Evolutionary conservation across 2,329 filamentous ascomycete species (phyloP), one percentile per base, ranked within the genome.

Genomic region (Biscogniauxia sp.): DNA sequence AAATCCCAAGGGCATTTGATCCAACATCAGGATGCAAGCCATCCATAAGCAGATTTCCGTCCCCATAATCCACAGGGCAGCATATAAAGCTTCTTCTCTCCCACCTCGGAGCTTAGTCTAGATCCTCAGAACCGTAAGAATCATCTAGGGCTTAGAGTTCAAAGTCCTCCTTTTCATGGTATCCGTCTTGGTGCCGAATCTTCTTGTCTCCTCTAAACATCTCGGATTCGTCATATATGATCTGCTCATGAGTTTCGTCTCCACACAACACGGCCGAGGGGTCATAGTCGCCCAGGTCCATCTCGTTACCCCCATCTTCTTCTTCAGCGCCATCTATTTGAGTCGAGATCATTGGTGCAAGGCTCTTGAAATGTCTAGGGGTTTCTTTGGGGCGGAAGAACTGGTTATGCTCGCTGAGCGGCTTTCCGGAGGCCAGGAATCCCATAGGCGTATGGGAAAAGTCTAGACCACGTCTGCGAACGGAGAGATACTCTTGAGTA

Each of bases 361-460:
- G 58, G 5, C 50, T 52, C 8, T 58, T 58, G 41, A 45, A 13
- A 25, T 55, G 58, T 25, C 49, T 57, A 5, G 41, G 19, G 4
- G 60, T 23, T 13, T 66, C 61, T 9, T 28, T 59, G 13, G 53
- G 37, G 19, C 64, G 64, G 68, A 88, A 87, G 72, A 88, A 87
- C 0, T 80, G 73, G 56, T 87, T 84, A 13, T 75, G 75, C 4
- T 71, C 68, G 0, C 72, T 72, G 0, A 88, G 73, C 0, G 73
- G 68, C 61, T 82, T 84, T 13, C 84, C 82, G 13, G 82, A 80
- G 2, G 79, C 80, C 4, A 87, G 59, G 65, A 81, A 84, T 0
- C 84, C 84, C 79, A 87, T 86, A 0, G 85, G 85, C 0, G 83
- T 87, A 20, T 87, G 81, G 9, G 77, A 70, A 58, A 87, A 81